phyloP scores from a whole-genome alignment of 2,329 filamentous ascomycete species.

The Phialemonium atrogriseum region DNA sequence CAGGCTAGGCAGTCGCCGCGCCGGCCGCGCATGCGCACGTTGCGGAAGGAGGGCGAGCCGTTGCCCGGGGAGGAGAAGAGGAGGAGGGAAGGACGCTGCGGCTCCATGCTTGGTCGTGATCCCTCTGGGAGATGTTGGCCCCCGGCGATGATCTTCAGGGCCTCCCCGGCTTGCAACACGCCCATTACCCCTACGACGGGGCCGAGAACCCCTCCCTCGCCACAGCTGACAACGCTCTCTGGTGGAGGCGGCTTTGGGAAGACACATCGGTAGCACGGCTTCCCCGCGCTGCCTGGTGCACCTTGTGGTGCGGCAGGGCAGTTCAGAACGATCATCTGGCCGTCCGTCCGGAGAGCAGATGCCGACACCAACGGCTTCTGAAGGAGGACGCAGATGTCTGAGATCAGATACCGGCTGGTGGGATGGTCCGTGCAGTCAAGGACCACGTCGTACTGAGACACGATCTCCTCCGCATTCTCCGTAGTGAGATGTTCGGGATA shows the following conservation, averaged over 20 bases:
- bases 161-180: constrained; percentile 81
- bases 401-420: constrained; percentile 84
- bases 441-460: constrained; percentile 69
- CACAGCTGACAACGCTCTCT: constrained; percentile 75
- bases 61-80: constrained; percentile 25
- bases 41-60: constrained; percentile 50
- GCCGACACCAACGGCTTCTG: constrained; percentile 78
- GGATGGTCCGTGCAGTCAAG: constrained; percentile 96
- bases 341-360: constrained; percentile 80
- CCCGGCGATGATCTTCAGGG: constrained; percentile 67
- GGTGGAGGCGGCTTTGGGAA: constrained; percentile 83
- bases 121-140: constrained; percentile 13
- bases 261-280: constrained; percentile 89
- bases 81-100: constrained; percentile 8
- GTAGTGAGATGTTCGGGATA: constrained; percentile 60
- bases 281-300: constrained; percentile 40
- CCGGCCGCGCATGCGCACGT: constrained; percentile 63
- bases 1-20: constrained; percentile 71
- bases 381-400: constrained; percentile 76
- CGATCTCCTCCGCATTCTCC: constrained; percentile 56
- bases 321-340: constrained; percentile 85
- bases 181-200: constrained; percentile 93
- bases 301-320: constrained; percentile 59
- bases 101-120: constrained; percentile 3
- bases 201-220: constrained; percentile 86